Evolutionary conservation across 1,139 yeast genomes (phyloP).

Genomic region (Scheffersomyces insectosa): DNA sequence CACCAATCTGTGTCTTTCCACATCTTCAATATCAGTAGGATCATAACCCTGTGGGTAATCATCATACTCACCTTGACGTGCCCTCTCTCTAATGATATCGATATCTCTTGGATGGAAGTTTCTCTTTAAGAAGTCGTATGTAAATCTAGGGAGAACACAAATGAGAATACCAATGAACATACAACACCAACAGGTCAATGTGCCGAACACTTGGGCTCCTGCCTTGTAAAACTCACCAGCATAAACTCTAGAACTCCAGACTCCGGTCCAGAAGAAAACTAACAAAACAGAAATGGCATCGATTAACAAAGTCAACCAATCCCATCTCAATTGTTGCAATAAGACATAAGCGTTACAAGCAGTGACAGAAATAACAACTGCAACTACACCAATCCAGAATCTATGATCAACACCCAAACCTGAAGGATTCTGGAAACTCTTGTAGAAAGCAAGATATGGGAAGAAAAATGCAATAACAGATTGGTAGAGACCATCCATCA

Average conservation of each 20-base stretch:
- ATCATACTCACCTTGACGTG: conserved; percentile 45
- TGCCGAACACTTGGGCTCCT: conserved; percentile 56
- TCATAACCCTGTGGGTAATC: conserved; percentile 57
- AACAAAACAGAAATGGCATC: conserved; percentile 50
- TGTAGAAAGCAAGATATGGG: conserved; percentile 51
- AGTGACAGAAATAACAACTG: conserved; percentile 49
- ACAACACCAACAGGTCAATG: conserved; percentile 53
- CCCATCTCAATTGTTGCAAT: conserved; percentile 62
- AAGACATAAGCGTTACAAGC: conserved; percentile 56
- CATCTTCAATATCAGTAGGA: conserved; percentile 55
- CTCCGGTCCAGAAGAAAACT: conserved; percentile 64
- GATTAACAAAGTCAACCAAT: conserved; percentile 53
- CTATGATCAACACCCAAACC: conserved; percentile 58
- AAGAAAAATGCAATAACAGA: conserved; percentile 57
- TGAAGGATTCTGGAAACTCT: conserved; percentile 46
- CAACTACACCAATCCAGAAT: conserved; percentile 57
- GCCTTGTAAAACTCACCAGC: conserved; percentile 54
- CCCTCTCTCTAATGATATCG: conserved; percentile 56
- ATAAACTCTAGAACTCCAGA: conserved; percentile 50
- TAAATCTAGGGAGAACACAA: conserved; percentile 55
- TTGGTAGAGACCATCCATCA: conserved; percentile 61
- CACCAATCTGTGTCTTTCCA: conserved; percentile 43
- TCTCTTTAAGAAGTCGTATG: conserved; percentile 45
- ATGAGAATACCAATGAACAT: conserved; percentile 47
- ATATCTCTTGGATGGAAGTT: conserved; percentile 54